Percentiles rank a stretch among this genome's conserved stretches.
Conservation (phyloP, 1,139 yeast species). For the Zygosaccharomyces sapae region DNA sequence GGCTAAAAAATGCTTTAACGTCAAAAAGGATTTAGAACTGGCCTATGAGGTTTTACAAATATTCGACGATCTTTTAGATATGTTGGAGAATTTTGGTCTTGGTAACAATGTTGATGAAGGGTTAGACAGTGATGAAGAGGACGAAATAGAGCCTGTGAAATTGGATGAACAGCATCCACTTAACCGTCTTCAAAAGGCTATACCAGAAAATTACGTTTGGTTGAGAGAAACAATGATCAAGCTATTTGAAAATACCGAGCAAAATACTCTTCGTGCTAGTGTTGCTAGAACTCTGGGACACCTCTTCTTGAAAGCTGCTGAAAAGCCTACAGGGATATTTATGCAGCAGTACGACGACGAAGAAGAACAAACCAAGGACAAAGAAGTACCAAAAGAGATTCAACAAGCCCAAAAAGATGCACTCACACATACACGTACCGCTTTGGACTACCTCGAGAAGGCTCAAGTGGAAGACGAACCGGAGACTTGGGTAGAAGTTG, state of each 20-base stretch:
- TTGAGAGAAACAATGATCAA: conserved; percentile 51
- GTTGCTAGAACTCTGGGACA: conserved; percentile 55
- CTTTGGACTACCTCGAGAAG: conserved; percentile 52
- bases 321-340: conserved; percentile 53
- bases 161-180: conserved; percentile 54
- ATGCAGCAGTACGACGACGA: conserved; percentile 50
- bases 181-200: conserved; percentile 37
- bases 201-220: conserved; percentile 45
- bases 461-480: conserved; percentile 74
- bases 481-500: conserved; percentile 72
- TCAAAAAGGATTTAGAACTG: conserved; percentile 20
- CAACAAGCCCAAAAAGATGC: conserved; percentile 50
- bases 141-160: conserved; percentile 40
- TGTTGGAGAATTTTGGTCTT: conserved; percentile 60
- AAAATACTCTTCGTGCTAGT: conserved; percentile 36
- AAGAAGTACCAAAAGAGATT: conserved; percentile 28
- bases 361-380: conserved; percentile 32
- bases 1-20: conserved; percentile 25
- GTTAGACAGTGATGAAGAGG: conserved; percentile 46
- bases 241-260: conserved; percentile 36
- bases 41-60: conserved; percentile 50
- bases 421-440: conserved; percentile 47
- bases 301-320: conserved; percentile 59
- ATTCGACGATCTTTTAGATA: conserved; percentile 61
- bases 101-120: conserved; percentile 48